Base-by-base conservation (phyloP, 2,329 filamentous ascomycete genomes). In the Colletotrichum filicis region DNA sequence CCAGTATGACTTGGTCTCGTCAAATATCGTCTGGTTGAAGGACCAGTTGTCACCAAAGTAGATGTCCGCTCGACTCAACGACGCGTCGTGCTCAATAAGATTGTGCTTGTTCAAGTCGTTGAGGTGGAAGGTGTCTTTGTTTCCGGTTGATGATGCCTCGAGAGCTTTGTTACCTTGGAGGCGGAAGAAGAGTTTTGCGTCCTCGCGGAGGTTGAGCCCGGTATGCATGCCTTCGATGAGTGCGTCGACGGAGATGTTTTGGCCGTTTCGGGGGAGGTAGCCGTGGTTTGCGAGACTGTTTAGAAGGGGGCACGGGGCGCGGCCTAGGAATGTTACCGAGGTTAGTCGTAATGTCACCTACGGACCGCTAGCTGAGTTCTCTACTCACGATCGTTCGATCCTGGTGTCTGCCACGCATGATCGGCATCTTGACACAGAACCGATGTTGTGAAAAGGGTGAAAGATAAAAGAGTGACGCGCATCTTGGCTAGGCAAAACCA, bases 251-350 rank as follows among this genome's bases (percentile, higher is more conserved):
- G 75, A 75, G 30, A 79, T 71, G 49, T 78, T 64, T 11, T 74
- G 66, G 7, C 78, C 78, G 28, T 74, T 73, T 53, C 76, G 76
- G 1, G 78, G 76, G 46, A 79, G 76, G 57, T 75, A 79, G 71
- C 75, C 75, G 73, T 79, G 78, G 75, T 79, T 79, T 7, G 78
- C 77, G 56, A 79, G 76, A 3, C 75, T 63, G 71, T 79, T 79
- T 5, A 77, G 58, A 30, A 77, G 74, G 2, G 75, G 76, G 60
- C 76, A 77, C 19, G 76, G 76, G 24, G 68, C 28, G 26, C 74
- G 69, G 35, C 46, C 67, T 58, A 35, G 1, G 16, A 14, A 42
- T 5, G 7, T 42, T 26, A 26, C 26, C 37, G 12, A 3, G 9
- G 30, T 12, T 4, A 32, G 30, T 42, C 7, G 11, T 16, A 7